Evolutionary conservation across 768 basidiomycete species (phyloP).

Genomic region (Phanerochaete sordida): DNA sequence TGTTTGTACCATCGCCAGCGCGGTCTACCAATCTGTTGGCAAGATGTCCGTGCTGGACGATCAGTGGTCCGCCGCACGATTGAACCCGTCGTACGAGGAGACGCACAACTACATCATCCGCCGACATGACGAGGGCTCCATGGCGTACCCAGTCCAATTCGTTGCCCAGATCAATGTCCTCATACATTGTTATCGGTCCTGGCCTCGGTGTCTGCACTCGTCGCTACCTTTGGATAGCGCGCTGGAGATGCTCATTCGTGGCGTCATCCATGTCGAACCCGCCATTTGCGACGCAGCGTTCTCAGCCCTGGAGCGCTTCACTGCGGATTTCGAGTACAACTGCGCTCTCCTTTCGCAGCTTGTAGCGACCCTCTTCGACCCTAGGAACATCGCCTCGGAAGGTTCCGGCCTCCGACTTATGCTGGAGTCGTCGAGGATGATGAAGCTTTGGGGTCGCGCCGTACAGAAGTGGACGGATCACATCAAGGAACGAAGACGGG

Average conservation of each 20-base stretch:
- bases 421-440: constrained; percentile 62
- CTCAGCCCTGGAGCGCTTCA: constrained; percentile 68
- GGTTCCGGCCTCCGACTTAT: constrained; percentile 59
- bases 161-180: constrained; percentile 67
- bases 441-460: constrained; percentile 70
- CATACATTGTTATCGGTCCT: constrained; percentile 73
- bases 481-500: constrained; percentile 38
- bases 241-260: constrained; percentile 75
- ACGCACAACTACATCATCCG: constrained; percentile 64
- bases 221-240: constrained; percentile 52
- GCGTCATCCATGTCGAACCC: constrained; percentile 85
- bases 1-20: constrained; percentile 51
- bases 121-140: constrained; percentile 58
- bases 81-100: constrained; percentile 64
- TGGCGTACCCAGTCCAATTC: constrained; percentile 64
- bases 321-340: constrained; percentile 54
- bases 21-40: constrained; percentile 64
- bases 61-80: constrained; percentile 65
- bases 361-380: constrained; percentile 71
- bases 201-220: constrained; percentile 76
- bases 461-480: constrained; percentile 66
- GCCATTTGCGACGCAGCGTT: constrained; percentile 64
- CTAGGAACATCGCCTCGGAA: constrained; percentile 58
- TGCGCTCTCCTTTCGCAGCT: constrained; percentile 59
- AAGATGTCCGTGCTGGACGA: constrained; percentile 84